Evolutionary conservation across 2,329 filamentous ascomycete genomes (phyloP).

Genomic region (Colletotrichum sp.): DNA sequence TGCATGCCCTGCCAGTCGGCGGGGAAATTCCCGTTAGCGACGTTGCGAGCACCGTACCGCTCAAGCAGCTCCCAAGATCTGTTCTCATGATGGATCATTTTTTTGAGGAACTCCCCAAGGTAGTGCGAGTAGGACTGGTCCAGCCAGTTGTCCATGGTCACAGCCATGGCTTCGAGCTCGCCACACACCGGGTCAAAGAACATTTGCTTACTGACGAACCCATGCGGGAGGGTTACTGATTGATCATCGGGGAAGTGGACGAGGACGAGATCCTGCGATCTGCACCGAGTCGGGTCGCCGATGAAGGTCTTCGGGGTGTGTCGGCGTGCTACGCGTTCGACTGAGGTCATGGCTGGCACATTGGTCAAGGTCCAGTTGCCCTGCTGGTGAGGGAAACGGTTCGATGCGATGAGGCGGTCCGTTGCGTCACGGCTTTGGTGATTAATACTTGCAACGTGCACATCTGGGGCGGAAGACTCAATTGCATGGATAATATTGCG

Average conservation of each 20-base stretch:
- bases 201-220: too few species aligned
- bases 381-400: background rate
- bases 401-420: too few species aligned
- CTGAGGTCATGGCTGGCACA: background rate
- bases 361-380: background rate
- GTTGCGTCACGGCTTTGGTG: background rate
- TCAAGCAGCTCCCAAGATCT: too few species aligned
- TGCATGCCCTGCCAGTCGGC: too few species aligned
- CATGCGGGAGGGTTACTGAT: too few species aligned
- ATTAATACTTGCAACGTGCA: background rate
- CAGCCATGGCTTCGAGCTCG: background rate
- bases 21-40: background rate
- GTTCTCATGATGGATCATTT: too few species aligned
- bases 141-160: background rate
- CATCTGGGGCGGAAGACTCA: background rate
- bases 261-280: background rate
- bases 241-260: background rate
- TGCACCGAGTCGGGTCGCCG: background rate
- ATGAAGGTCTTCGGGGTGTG: background rate
- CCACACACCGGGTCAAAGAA: background rate
- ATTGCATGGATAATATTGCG: background rate
- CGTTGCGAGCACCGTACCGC: background rate
- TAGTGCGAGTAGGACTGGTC: too few species aligned
- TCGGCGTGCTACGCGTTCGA: background rate
- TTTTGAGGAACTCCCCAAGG: too few species aligned